Base-by-base conservation (phyloP, 2,329 filamentous ascomycete species). In the Clonostachys rosea region DNA sequence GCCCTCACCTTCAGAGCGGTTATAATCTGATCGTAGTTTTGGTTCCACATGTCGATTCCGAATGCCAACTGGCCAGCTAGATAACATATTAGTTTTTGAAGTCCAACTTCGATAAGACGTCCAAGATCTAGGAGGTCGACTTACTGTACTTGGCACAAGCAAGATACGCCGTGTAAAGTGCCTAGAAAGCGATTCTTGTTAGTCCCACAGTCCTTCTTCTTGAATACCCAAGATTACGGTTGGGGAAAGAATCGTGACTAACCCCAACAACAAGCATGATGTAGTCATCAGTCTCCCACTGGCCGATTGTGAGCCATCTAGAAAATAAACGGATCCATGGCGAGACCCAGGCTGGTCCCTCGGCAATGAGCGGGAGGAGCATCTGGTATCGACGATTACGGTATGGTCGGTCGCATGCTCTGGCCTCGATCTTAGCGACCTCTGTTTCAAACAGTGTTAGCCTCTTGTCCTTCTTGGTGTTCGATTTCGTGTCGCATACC, bases 251-350 rank as follows among this genome's bases (percentile, higher is more conserved):
- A 30, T 30, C 24, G 24, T 24, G 9, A 30, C 24, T 30, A 30
- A 59, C 46, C 59, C 63, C 1, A 10, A 10, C n/a, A 5, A 56
- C 51, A 5, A 66, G 50, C 57, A 70, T 65, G 16, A 70, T 54
- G 51, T 66, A 70, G 50, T 73, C 70, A 43, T 73, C 69, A 5
- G 61, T n/a, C 24, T 62, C 64, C 18, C 65, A 60, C 7, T 55
- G 49, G 7, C 57, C 52, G 6, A 57, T 50, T 6, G 59, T 62
- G 35, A 49, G 56, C 63, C 64, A 66, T 12, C 69, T 56, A 14
- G 59, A 60, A 42, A 60, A 70, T 5, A 73, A 47, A n/a, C 70
- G 60, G 18, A 71, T 43, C 34, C 62, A 56, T 5, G 69, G 59
- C 34, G 56, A 61, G 3, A 65, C 5, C 18, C 65, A 54, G 0